phyloP scores from a whole-genome alignment of 2,329 filamentous ascomycete genomes.

The Drechslerella stenobrocha region DNA sequence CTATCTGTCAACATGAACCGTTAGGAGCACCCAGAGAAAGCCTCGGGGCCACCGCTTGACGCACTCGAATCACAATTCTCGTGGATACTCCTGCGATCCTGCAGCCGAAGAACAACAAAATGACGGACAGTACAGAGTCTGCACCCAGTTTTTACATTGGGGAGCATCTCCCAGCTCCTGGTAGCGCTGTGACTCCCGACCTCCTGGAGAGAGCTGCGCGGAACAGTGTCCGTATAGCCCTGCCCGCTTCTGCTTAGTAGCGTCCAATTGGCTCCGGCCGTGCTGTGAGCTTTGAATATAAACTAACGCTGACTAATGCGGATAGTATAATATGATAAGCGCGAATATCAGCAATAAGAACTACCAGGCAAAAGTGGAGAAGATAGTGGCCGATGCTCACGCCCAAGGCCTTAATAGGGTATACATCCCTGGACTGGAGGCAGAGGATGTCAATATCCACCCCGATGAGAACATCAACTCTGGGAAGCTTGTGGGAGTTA shows the following conservation, averaged over 20 bases:
- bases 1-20: constrained; percentile 24
- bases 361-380: constrained; percentile 71
- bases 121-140: constrained; percentile 20
- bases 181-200: constrained; percentile 18
- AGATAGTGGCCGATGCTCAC: constrained; percentile 56
- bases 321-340: constrained; percentile 76
- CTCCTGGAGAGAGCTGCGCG: constrained; percentile 17
- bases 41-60: constrained; percentile 1
- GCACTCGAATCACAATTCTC: not conserved
- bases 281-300: not conserved
- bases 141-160: constrained; percentile 33
- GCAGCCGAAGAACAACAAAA: constrained; percentile 18
- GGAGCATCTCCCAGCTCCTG: constrained; percentile 45
- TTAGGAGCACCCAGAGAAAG: constrained; percentile 14
- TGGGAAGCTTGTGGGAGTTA: constrained; percentile 57
- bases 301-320: not conserved
- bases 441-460: constrained; percentile 57
- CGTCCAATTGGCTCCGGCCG: not conserved
- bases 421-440: constrained; percentile 62
- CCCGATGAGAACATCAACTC: constrained; percentile 55
- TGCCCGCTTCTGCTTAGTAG: not conserved
- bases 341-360: constrained; percentile 74
- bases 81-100: not conserved
- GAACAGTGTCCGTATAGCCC: constrained; percentile 16
- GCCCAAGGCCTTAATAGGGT: constrained; percentile 57